Evolutionary conservation across 768 basidiomycete species (phyloP).

Genomic region (Russula vinacea): DNA sequence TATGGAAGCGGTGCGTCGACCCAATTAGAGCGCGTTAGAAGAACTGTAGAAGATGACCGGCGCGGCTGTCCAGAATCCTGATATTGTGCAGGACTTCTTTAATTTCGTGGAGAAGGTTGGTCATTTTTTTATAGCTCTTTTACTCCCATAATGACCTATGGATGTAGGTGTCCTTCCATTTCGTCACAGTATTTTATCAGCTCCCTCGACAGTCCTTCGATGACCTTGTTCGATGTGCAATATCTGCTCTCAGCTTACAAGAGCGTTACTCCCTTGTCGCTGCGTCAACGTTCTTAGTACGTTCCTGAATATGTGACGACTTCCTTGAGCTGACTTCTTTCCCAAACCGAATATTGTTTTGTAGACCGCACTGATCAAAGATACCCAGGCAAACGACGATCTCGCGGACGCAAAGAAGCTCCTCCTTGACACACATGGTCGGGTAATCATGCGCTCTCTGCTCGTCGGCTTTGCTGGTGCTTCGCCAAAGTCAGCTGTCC

Average conservation of each 20-base stretch:
- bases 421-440: slow-evolving; percentile 55
- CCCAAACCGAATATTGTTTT: not conserved
- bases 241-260: slow-evolving; percentile 64
- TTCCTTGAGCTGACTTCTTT: not conserved
- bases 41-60: not conserved
- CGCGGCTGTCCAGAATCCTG: slow-evolving; percentile 65
- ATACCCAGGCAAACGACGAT: slow-evolving; percentile 61
- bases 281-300: slow-evolving; percentile 77
- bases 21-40: not conserved
- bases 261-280: slow-evolving; percentile 84
- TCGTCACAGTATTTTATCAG: slow-evolving; percentile 56
- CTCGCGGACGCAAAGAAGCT: slow-evolving; percentile 54
- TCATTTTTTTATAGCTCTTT: not conserved
- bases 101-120: slow-evolving; percentile 72
- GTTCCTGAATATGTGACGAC: slow-evolving; percentile 33
- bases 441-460: slow-evolving; percentile 65
- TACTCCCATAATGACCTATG: not conserved
- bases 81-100: slow-evolving; percentile 89
- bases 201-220: slow-evolving; percentile 62
- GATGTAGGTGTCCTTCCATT: slow-evolving; percentile 52
- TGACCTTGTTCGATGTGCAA: slow-evolving; percentile 66
- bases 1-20: slow-evolving; percentile 62
- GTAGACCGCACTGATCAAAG: slow-evolving; percentile 65
- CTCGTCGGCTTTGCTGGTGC: slow-evolving; percentile 79
- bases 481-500: slow-evolving; percentile 77